A percentile compares a stretch with the other conserved stretches of the same genome.
Evolutionary conservation across 257 asterid species (phyloP).

Genomic region (Fraxinus cuspidata): DNA sequence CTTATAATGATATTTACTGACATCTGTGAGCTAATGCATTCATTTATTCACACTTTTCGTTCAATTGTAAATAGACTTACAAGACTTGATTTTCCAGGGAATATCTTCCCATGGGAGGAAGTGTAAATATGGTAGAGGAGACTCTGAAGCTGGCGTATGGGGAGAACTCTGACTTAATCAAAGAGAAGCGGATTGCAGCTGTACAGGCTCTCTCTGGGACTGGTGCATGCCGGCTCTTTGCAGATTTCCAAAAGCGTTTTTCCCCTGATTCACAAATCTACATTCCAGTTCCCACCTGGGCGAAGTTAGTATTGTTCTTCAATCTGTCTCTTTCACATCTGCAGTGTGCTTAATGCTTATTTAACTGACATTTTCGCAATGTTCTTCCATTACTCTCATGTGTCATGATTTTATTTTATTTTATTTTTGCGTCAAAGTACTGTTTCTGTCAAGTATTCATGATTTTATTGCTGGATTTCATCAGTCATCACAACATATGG

Average conservation of each 20-base stretch:
- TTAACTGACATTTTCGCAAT: neutral
- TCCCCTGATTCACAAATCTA: constrained; percentile 80
- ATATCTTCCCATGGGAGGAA: constrained; percentile 99
- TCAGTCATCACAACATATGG: constrained; percentile 99
- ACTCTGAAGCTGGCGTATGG: constrained; percentile 94
- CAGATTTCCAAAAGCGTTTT: constrained; percentile 93
- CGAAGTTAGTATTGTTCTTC: constrained; percentile 64
- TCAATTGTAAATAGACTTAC: constrained; percentile 19
- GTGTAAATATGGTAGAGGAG: constrained; percentile 75
- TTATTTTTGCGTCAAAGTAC: constrained; percentile 3
- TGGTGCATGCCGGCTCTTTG: constrained; percentile 96
- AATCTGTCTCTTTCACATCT: neutral
- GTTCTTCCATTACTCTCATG: neutral
- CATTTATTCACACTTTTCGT: neutral
- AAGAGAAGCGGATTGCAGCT: constrained; percentile 82
- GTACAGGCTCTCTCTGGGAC: constrained; percentile 96
- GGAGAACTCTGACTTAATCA: constrained; percentile 77
- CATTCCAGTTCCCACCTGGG: constrained; percentile 96
- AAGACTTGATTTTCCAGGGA: constrained; percentile 60
- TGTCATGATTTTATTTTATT: constrained; percentile 1
- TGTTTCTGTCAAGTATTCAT: constrained; percentile 9
- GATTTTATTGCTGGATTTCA: constrained; percentile 27
- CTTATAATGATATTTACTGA: neutral
- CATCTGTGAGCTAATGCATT: neutral
- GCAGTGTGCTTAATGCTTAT: constrained; percentile 6